phyloP scores from a whole-genome alignment of 2,329 filamentous ascomycete genomes.

The Aschersonia sp. region DNA sequence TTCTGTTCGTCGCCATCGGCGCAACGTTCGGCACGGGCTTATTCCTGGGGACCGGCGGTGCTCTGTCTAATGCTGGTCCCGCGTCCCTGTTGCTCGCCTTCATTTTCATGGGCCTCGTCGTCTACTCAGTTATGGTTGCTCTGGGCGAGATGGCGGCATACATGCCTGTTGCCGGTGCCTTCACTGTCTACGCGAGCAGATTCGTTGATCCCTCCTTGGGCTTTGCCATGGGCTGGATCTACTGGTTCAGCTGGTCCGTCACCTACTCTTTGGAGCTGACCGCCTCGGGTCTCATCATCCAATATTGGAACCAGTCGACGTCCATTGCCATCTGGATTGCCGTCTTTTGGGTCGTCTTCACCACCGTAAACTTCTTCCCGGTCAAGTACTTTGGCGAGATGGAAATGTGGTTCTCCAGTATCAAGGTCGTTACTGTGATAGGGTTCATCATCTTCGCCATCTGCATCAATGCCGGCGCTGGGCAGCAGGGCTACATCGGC shows the following conservation, averaged over 20 bases:
- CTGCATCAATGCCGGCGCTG: conserved; percentile 58
- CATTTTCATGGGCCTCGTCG: conserved; percentile 52
- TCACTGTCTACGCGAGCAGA: conserved; percentile 60
- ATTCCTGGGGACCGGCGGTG: conserved; percentile 52
- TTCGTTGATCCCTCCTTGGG: conserved; percentile 61
- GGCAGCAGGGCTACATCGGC: conserved; percentile 55
- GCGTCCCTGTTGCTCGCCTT: conserved; percentile 54
- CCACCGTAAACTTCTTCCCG: conserved; percentile 53
- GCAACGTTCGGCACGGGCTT: conserved; percentile 61
- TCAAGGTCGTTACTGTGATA: conserved; percentile 63
- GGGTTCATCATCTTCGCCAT: conserved; percentile 67
- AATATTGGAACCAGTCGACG: conserved; percentile 52
- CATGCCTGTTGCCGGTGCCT: conserved; percentile 62
- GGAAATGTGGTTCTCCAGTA: conserved; percentile 63
- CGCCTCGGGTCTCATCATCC: conserved; percentile 58
- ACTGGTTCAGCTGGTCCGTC: conserved; percentile 66
- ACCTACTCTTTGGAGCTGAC: conserved; percentile 62
- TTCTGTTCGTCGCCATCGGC: conserved; percentile 36
- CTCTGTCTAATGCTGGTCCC: conserved; percentile 48
- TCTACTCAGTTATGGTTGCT: conserved; percentile 61
- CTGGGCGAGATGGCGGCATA: conserved; percentile 64
- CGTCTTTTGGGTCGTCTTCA: conserved; percentile 59
- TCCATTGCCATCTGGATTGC: conserved; percentile 59
- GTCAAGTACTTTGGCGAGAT: conserved; percentile 61
- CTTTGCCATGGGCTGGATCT: conserved; percentile 71